These are phyloP conservation scores for Rhododendron mucronatum DNA, from an alignment of 148 eudicot genomes.

Conservation along the genomic window DNA sequence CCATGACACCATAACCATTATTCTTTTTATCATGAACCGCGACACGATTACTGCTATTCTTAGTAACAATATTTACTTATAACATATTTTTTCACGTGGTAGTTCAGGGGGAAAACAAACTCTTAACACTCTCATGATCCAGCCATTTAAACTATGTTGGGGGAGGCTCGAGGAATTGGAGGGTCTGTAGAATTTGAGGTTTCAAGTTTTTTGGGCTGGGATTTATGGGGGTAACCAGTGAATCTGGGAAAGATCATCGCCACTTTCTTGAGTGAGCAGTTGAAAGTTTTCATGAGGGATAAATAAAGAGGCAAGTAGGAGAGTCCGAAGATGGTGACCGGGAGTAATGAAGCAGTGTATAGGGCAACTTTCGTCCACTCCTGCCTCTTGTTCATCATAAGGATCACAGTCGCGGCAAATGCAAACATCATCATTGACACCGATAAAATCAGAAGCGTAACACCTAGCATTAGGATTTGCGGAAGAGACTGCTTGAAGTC, in stretches of 20 bases:
- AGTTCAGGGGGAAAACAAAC: not conserved
- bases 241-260: not conserved
- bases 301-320: not conserved
- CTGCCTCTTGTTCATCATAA: not conserved
- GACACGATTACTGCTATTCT: not conserved
- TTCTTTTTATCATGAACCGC: not conserved
- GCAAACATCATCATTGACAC: no score
- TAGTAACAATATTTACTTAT: not conserved
- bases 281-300: not conserved
- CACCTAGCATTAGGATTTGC: conserved; percentile 1
- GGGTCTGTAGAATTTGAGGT: not conserved
- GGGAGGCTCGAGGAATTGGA: not conserved
- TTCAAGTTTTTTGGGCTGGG: not conserved
- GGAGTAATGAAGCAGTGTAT: not conserved
- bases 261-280: conserved; percentile 1
- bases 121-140: not conserved
- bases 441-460: not conserved
- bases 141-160: not conserved
- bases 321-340: not conserved
- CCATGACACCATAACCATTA: not conserved
- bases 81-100: not conserved
- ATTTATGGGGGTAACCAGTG: not conserved
- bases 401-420: conserved; percentile 5
- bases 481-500: conserved; percentile 8
- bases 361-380: conserved; percentile 6